Base-by-base conservation (phyloP, 352 stramenopile species). In the Globisporangium paroecandrum region DNA sequence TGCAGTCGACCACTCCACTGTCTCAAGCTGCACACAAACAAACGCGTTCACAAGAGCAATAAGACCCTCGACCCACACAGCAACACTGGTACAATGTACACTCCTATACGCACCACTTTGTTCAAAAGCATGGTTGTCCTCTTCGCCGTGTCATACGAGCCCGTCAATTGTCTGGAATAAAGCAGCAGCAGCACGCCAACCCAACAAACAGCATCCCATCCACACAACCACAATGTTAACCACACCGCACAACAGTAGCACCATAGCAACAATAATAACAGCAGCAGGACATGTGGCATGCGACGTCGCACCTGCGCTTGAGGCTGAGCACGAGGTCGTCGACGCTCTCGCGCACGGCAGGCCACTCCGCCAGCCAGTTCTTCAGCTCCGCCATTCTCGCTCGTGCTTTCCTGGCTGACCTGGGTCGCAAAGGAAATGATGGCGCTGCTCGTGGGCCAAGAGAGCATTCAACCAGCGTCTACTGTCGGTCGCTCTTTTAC, bases 101-200 rank as follows among this genome's bases (percentile, higher is more conserved):
- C 2, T 4, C 7, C 54, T 4, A 43, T 15, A 77, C 77, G 27
- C 57, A 95, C 84, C 83, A 94, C 78, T 76, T 85, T 78, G 66
- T 75, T 83, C 51, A 95, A 69, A 25, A 95, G 76, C 62, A 77
- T 80, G 43, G 83, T 93, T 4, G 85, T 90, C 77, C 82, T 84
- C 69, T 91, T 90, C 46, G 84, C 87, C 53, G 86, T 94, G 65
- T 93, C 85, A 58, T 93, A 93, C 56, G 88, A 93, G 24, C 88
- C 88, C 27, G 73, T 78, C 49, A 94, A 71, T 69, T 93, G 80
- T 66, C 85, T 87, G 62, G 6, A 22, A 46, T 18, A 46, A 6
- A 51, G 20, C 18, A 24, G 2, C 41, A 49, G 18, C 43, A 49
- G 15, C 41, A 49, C 15, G 18, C 41, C 41, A 49, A 49, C 41